Evolutionary conservation across 768 basidiomycete genomes (phyloP).

Genomic region (Boletus reticulatus): DNA sequence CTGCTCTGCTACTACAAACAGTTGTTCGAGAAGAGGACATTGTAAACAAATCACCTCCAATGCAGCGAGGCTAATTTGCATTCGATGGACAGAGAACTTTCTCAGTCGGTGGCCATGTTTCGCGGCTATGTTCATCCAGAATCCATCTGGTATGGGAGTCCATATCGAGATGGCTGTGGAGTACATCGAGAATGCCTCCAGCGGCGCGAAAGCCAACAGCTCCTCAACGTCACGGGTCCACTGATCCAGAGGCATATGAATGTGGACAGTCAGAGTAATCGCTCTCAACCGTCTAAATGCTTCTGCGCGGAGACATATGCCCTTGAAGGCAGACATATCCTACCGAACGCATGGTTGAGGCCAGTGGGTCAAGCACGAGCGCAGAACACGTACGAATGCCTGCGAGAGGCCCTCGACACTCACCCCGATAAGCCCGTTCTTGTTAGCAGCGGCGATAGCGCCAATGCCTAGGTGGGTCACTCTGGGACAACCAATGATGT

Average conservation of each 20-base stretch:
- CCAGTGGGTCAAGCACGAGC: background rate
- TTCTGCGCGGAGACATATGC: conserved; percentile 32
- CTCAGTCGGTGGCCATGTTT: conserved; percentile 51
- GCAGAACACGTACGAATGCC: conserved; percentile 47
- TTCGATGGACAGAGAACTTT: conserved; percentile 62
- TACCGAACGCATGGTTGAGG: conserved; percentile 25
- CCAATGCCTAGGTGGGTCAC: conserved; percentile 62
- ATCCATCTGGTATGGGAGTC: conserved; percentile 39
- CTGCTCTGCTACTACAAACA: conserved; percentile 60
- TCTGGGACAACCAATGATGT: conserved; percentile 65
- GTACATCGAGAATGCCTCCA: conserved; percentile 65
- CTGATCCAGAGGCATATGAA: conserved; percentile 31
- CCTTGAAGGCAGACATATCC: conserved; percentile 52
- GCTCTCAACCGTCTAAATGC: conserved; percentile 47
- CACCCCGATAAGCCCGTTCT: conserved; percentile 48
- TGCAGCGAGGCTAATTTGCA: conserved; percentile 49
- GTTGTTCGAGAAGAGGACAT: conserved; percentile 54
- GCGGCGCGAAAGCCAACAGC: conserved; percentile 47
- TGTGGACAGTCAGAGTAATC: conserved; percentile 55
- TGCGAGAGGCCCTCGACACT: conserved; percentile 62
- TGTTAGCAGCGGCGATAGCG: conserved; percentile 45
- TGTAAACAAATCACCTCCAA: conserved; percentile 53
- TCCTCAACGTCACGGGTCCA: conserved; percentile 47
- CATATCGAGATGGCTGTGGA: conserved; percentile 43
- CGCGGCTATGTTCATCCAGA: conserved; percentile 51